These are phyloP conservation scores for Liriodendron chinense DNA, from an alignment of 164 flowering plant genomes.

Conservation along the genomic window DNA sequence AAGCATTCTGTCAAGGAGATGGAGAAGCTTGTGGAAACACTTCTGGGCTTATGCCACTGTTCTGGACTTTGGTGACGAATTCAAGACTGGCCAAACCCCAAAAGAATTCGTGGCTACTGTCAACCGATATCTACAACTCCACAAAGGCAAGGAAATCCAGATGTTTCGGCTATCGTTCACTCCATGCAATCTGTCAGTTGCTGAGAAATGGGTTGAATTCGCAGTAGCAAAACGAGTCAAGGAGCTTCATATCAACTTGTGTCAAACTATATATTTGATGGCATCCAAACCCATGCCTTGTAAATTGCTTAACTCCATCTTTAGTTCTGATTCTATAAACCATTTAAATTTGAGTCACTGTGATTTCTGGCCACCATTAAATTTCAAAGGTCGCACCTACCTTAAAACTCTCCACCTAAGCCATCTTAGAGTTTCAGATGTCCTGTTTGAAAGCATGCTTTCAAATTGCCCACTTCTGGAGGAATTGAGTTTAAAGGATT, in stretches of 20 bases:
- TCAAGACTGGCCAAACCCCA: not conserved
- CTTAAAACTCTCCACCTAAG: not conserved
- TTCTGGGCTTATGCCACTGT: not conserved
- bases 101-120: not conserved
- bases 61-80: slow-evolving; percentile 4
- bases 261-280: not conserved
- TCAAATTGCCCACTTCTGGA: slow-evolving; percentile 2
- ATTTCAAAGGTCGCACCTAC: slow-evolving; percentile 1
- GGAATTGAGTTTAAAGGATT: slow-evolving; percentile 4
- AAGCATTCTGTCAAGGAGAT: slow-evolving; percentile 12
- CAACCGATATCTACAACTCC: slow-evolving; percentile 3
- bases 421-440: not conserved
- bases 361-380: not conserved
- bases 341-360: not conserved
- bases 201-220: slow-evolving; percentile 5
- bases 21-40: slow-evolving; percentile 8
- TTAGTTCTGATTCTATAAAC: not conserved
- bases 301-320: not conserved
- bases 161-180: not conserved
- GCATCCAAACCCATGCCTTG: not conserved
- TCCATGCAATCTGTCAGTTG: not conserved
- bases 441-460: not conserved
- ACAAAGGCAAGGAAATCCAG: not conserved
- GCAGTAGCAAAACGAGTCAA: not conserved
- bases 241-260: slow-evolving; percentile 3